Percentiles rank a stretch among this genome's conserved stretches.
Evolutionary conservation across 2,329 filamentous ascomycete species (phyloP).

Genomic region (Orbilia oligospora): DNA sequence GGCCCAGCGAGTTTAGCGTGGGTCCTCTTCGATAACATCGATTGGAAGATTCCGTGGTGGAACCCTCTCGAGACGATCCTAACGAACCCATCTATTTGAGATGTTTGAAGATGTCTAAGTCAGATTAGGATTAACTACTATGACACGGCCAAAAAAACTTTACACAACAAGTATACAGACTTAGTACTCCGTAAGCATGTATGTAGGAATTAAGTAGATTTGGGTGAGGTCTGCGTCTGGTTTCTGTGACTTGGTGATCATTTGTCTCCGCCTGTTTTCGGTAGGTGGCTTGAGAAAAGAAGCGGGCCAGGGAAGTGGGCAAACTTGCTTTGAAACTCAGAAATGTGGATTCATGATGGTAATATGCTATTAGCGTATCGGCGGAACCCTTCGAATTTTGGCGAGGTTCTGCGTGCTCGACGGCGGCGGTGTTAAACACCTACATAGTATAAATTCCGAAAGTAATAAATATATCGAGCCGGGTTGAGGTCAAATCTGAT

Average conservation of each 20-base stretch:
- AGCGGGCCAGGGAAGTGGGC: background rate
- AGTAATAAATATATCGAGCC: too few relatives aligned
- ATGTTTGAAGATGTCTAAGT: background rate
- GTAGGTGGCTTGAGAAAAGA: slow-evolving; percentile 6
- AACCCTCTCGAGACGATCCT: slow-evolving; percentile 11
- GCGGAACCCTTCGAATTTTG: background rate
- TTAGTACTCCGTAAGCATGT: too few relatives aligned
- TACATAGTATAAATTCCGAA: too few relatives aligned
- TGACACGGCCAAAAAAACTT: too few relatives aligned
- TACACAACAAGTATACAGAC: too few relatives aligned
- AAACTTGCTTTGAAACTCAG: slow-evolving; percentile 1
- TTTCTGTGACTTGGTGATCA: background rate
- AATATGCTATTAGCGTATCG: background rate
- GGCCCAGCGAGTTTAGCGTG: background rate
- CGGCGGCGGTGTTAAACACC: too few relatives aligned
- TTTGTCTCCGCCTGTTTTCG: background rate
- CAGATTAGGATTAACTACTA: background rate
- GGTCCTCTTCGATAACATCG: background rate
- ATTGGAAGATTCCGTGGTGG: background rate
- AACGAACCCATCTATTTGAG: background rate
- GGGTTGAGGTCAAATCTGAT: background rate
- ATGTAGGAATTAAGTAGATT: too few relatives aligned
- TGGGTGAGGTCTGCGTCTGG: background rate
- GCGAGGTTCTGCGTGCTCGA: background rate
- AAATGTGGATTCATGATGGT: background rate